A percentile compares a stretch with the other conserved stretches of the same genome.
Evolutionary conservation across 441 rosid genomes (phyloP).

Genomic region (Omphalea diandra): DNA sequence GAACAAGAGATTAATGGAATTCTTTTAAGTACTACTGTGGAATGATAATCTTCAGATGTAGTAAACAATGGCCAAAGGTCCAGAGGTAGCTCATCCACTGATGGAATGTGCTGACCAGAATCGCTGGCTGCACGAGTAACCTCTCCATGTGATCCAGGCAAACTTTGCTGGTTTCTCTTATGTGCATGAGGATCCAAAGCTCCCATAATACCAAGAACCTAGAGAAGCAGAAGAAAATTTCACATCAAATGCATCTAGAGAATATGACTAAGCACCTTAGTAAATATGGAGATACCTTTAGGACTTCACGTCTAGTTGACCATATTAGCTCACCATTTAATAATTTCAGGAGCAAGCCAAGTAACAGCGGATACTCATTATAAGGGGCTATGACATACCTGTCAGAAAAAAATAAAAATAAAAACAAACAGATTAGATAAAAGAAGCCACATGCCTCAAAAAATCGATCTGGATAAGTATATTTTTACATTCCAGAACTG

Average conservation of each 20-base stretch:
- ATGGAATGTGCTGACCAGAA: slow-evolving; percentile 90
- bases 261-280: slow-evolving; percentile 18
- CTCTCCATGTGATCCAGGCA: slow-evolving; percentile 90
- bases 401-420: slow-evolving; percentile 14
- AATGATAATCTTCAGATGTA: slow-evolving; percentile 95
- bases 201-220: slow-evolving; percentile 99
- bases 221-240: slow-evolving; percentile 28
- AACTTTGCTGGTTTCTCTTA: slow-evolving; percentile 82
- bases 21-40: slow-evolving; percentile 63
- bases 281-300: slow-evolving; percentile 63
- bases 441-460: background rate
- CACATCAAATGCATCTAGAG: slow-evolving; percentile 26
- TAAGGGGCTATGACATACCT: slow-evolving; percentile 99
- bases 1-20: slow-evolving; percentile 23
- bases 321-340: slow-evolving; percentile 96
- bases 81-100: slow-evolving; percentile 84
- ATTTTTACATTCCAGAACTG: background rate
- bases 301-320: slow-evolving; percentile 99
- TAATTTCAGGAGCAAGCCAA: slow-evolving; percentile 93
- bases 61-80: slow-evolving; percentile 96
- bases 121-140: slow-evolving; percentile 87
- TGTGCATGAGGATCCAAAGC: slow-evolving; percentile 98
- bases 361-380: slow-evolving; percentile 86
- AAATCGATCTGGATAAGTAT: background rate
- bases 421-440: background rate